Conservation (phyloP, 108 stramenopile species). For the Hondaea fermentalgiana region DNA sequence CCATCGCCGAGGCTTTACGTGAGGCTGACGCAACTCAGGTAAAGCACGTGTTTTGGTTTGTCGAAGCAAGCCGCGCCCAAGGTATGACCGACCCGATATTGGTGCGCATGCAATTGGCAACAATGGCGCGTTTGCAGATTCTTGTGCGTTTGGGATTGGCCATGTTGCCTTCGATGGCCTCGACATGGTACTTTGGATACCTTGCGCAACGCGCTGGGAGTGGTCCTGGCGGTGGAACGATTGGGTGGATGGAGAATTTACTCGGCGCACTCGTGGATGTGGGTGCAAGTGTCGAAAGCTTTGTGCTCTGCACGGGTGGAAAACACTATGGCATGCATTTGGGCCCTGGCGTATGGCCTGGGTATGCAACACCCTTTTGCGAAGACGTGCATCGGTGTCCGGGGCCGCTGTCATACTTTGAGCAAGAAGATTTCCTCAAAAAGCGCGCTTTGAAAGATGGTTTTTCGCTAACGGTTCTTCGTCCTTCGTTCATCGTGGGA, state of each 20-base stretch:
- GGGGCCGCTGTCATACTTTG: not conserved
- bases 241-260: not conserved
- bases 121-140: not conserved
- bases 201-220: not conserved
- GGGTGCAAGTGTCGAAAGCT: not conserved
- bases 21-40: not conserved
- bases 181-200: not conserved
- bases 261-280: not conserved
- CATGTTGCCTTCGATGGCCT: not conserved
- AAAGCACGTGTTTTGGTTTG: not conserved
- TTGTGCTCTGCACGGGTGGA: not conserved
- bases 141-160: not conserved
- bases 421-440: not conserved
- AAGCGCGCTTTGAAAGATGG: not conserved
- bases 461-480: not conserved
- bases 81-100: not conserved
- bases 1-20: not conserved
- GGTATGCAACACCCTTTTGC: not conserved
- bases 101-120: not conserved
- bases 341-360: not conserved
- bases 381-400: not conserved
- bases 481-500: not conserved
- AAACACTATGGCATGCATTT: conserved; percentile 6
- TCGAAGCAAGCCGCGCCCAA: not conserved
- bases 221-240: not conserved